Conservation (phyloP, 2,329 filamentous ascomycete species). For the Trichoderma semiorbis region DNA sequence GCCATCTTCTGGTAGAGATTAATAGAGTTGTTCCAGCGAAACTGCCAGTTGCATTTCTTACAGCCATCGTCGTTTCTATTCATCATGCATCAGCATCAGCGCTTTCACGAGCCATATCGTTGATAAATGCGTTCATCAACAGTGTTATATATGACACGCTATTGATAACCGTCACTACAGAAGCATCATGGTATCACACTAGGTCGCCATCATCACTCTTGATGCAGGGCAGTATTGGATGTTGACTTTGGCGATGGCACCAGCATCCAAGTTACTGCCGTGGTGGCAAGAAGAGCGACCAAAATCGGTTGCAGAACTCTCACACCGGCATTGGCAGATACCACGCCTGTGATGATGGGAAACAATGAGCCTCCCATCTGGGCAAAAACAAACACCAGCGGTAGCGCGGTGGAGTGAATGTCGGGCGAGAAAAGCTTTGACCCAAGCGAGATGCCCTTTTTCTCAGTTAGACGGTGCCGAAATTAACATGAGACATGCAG, state of each 20-base stretch:
- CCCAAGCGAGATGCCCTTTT: conserved; percentile 50
- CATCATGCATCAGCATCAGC: not conserved
- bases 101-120: not conserved
- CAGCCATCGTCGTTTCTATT: not conserved
- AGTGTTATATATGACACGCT: too few species aligned
- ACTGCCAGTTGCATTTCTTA: not conserved
- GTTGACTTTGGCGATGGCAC: conserved; percentile 37
- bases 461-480: not conserved
- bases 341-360: conserved; percentile 52
- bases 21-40: not conserved
- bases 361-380: conserved; percentile 55
- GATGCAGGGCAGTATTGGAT: conserved; percentile 31
- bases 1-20: not conserved
- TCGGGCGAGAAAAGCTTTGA: conserved; percentile 47
- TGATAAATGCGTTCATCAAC: not conserved
- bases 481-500: fast-evolving
- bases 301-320: conserved; percentile 50
- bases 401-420: conserved; percentile 35
- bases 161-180: not conserved
- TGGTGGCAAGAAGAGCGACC: conserved; percentile 44
- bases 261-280: conserved; percentile 46
- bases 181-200: not conserved
- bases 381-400: conserved; percentile 55
- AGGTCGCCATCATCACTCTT: conserved; percentile 27
- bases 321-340: conserved; percentile 45